Evolutionary conservation across 495 filamentous ascomycete genomes (phyloP).

Genomic region (Eremomyces bilateralis): DNA sequence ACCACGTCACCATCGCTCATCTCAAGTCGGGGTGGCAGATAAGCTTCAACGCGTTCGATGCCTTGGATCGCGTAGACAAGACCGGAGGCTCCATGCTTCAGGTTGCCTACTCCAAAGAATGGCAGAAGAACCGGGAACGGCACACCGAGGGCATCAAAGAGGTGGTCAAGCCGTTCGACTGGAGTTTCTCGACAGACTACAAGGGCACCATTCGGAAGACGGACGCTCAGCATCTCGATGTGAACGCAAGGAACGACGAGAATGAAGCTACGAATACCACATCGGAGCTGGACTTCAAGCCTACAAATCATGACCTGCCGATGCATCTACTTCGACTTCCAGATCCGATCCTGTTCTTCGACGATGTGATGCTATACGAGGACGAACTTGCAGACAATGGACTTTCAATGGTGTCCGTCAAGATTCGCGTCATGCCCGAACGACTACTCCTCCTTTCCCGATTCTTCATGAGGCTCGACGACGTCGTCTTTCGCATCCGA

Average conservation of each 20-base stretch:
- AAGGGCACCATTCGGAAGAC: slow-evolving; percentile 48
- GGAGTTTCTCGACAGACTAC: slow-evolving; percentile 85
- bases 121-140: slow-evolving; percentile 53
- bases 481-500: slow-evolving; percentile 63
- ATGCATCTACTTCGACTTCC: slow-evolving; percentile 61
- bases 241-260: no score
- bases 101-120: slow-evolving; percentile 78
- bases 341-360: slow-evolving; percentile 87
- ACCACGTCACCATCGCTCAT: slow-evolving; percentile 55
- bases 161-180: slow-evolving; percentile 88
- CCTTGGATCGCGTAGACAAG: slow-evolving; percentile 80
- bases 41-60: slow-evolving; percentile 64
- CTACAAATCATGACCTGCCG: slow-evolving; percentile 44
- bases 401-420: slow-evolving; percentile 66
- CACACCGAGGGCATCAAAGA: slow-evolving; percentile 66
- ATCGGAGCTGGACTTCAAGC: slow-evolving; percentile 22
- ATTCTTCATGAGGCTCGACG: slow-evolving; percentile 87
- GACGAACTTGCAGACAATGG: slow-evolving; percentile 97
- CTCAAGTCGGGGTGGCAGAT: slow-evolving; percentile 45
- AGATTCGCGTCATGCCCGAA: slow-evolving; percentile 77
- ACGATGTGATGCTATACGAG: slow-evolving; percentile 89
- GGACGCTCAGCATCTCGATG: no score
- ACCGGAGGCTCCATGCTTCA: slow-evolving; percentile 74
- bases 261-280: slow-evolving; percentile 10
- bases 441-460: slow-evolving; percentile 63